Evolutionary conservation across 2,329 filamentous ascomycete genomes (phyloP), one percentile per base, ranked within the genome.

Genomic region (Calonectria montana): DNA sequence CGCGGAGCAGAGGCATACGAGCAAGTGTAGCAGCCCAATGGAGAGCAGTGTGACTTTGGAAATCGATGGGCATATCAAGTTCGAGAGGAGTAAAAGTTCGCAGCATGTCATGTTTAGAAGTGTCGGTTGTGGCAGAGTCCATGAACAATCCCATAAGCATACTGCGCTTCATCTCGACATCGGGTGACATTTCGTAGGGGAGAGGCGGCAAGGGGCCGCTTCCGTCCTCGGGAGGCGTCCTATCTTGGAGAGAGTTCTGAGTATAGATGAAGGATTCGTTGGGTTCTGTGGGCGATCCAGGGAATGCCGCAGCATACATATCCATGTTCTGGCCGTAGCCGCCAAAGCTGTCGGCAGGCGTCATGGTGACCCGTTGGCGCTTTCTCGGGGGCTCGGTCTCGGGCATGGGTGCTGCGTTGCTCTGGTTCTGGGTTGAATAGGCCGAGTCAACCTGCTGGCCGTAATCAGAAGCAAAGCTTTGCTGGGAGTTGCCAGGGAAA

Each of bases 11-110:
- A 1, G 94, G 90, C 81, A 97, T 93, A 18, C 96, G 93, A 3
- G 95, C 95, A 57, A 99, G 88, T 5, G 97, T 98, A 6, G 97
- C 95, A 2, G 97, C 97, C 97, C 97, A 99, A 80, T 98, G 96
- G 47, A 99, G 87, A 3, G 96, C 96, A 21, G 95, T 98, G 80
- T 98, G 95, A 41, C 92, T 92, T 71, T 95, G 95, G 29, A 93
- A 90, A 80, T 99, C 97, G 69, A 99, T 94, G 2, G 97, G 96
- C 81, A 97, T 93, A 80, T 99, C 97, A 25, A 98, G 89, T 76
- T 99, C 96, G 45, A 92, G 87, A 0, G 94, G 91, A 1, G 91
- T 93, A 68, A 98, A 88, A 12, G 91, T 92, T 59, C 92, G 88
- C 45, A 99, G 90, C 45, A 94, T 93, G 13, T 95, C 93, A 78